Conservation (phyloP, 495 filamentous ascomycete genomes). For the Annulohypoxylon stygium region DNA sequence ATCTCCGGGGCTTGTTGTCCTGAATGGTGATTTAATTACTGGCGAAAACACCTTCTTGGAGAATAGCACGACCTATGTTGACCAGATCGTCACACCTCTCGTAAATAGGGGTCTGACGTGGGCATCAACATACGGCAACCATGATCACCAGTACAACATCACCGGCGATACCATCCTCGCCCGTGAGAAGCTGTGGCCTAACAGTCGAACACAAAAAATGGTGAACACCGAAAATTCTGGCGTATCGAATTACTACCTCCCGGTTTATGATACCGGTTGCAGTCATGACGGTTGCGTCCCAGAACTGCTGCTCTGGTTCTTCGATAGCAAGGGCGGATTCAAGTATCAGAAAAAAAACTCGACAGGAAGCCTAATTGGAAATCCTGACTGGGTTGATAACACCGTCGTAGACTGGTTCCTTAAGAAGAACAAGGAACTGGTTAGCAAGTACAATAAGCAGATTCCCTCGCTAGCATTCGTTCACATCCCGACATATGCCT, state of each 20-base stretch:
- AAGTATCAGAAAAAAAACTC: conserved; percentile 62
- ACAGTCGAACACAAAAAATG: conserved; percentile 68
- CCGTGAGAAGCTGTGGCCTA: conserved; percentile 65
- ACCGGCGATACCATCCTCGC: conserved; percentile 66
- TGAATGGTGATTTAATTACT: conserved; percentile 82
- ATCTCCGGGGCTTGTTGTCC: conserved; percentile 68
- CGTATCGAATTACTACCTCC: conserved; percentile 78
- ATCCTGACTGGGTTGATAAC: conserved; percentile 61
- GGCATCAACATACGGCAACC: conserved; percentile 82
- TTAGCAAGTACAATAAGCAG: conserved; percentile 51
- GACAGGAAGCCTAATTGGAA: conserved; percentile 47
- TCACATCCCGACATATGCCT: conserved; percentile 76
- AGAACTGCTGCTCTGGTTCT: conserved; percentile 77
- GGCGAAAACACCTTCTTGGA: conserved; percentile 72
- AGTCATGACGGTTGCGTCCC: conserved; percentile 42
- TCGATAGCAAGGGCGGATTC: conserved; percentile 76
- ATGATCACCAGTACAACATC: conserved; percentile 74
- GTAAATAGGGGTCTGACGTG: conserved; percentile 66
- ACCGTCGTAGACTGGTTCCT: conserved; percentile 73
- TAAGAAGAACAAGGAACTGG: conserved; percentile 60
- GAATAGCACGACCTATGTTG: conserved; percentile 71
- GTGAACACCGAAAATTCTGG: conserved; percentile 60
- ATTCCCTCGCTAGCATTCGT: conserved; percentile 79
- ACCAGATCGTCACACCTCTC: conserved; percentile 70
- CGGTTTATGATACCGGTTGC: conserved; percentile 54